Evolutionary conservation across 768 basidiomycete species (phyloP).

Genomic region (Hericium erinaceus): DNA sequence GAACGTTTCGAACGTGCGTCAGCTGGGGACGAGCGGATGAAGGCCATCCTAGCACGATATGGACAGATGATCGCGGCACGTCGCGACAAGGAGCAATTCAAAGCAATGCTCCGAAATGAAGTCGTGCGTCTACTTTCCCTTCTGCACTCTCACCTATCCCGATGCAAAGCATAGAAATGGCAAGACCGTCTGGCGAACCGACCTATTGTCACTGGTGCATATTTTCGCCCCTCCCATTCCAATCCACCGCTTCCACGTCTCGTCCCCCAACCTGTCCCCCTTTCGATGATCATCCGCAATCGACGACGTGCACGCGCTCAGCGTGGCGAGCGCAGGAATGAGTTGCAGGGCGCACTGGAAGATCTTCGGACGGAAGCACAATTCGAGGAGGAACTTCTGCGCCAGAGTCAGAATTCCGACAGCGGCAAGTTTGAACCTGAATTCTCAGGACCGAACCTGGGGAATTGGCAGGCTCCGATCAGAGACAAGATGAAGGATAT

Average conservation of each 20-base stretch:
- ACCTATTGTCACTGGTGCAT: constrained; percentile 64
- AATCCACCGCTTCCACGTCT: constrained; percentile 73
- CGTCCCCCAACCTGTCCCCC: constrained; percentile 66
- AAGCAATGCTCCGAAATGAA: constrained; percentile 37
- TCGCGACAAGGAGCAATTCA: constrained; percentile 39
- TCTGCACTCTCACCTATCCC: not conserved
- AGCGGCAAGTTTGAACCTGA: constrained; percentile 9
- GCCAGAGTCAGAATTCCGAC: not conserved
- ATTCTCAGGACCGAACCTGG: constrained; percentile 14
- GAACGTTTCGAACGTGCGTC: constrained; percentile 46
- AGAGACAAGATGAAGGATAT: constrained; percentile 23
- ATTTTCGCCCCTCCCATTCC: constrained; percentile 52
- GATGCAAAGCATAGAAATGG: constrained; percentile 38
- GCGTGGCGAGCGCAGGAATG: constrained; percentile 30
- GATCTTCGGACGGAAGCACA: constrained; percentile 28
- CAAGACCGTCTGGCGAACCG: constrained; percentile 41
- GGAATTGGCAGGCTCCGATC: constrained; percentile 29
- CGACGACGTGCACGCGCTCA: constrained; percentile 35
- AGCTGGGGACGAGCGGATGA: constrained; percentile 39
- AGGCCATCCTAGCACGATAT: constrained; percentile 45
- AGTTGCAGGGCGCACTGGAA: constrained; percentile 24
- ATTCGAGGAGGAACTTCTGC: constrained; percentile 27
- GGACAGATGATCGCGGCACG: constrained; percentile 44
- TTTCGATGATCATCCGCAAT: constrained; percentile 58
- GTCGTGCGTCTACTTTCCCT: constrained; percentile 30